Percentiles rank a stretch among this genome's conserved stretches.
These are phyloP conservation scores for Fallopia convolvulus DNA, from an alignment of 148 eudicot species.

Conservation along the genomic window DNA sequence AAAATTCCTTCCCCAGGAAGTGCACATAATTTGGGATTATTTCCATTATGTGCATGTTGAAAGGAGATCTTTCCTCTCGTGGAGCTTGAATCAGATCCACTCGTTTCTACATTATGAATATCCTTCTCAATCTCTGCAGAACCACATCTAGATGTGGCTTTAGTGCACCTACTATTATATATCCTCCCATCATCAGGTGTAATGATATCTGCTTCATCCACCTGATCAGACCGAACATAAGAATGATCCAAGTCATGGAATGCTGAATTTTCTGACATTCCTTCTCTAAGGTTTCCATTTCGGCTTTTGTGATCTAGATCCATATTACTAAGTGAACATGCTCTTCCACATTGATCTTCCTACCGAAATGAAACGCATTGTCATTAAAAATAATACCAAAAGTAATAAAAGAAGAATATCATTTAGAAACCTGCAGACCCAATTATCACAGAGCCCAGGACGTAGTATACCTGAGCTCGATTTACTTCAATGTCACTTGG, in stretches of 20 bases:
- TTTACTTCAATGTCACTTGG: constrained; percentile 40
- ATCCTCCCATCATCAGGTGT: constrained; percentile 24
- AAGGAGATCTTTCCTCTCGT: constrained; percentile 39
- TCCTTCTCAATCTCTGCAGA: constrained; percentile 29
- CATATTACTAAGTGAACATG: constrained; percentile 22
- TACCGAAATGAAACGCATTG: constrained; percentile 18
- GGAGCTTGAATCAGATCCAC: constrained; percentile 76
- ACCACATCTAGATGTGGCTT: constrained; percentile 20
- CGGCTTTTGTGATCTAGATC: constrained; percentile 27
- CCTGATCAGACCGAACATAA: constrained; percentile 18
- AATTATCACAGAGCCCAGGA: constrained; percentile 11
- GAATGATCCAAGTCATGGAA: constrained; percentile 37
- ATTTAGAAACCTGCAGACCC: neutral
- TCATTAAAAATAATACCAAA: neutral
- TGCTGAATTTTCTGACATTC: constrained; percentile 41
- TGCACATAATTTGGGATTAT: constrained; percentile 22
- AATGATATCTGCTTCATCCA: constrained; percentile 30
- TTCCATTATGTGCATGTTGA: constrained; percentile 31
- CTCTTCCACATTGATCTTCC: constrained; percentile 45
- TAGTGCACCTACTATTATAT: constrained; percentile 21
- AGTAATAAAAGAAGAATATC: neutral
- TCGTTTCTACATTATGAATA: constrained; percentile 43
- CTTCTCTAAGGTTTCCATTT: constrained; percentile 43
- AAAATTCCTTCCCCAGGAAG: constrained; percentile 23
- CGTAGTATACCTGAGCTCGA: constrained; percentile 38